Base-by-base conservation (phyloP, 495 filamentous ascomycete genomes). In the Penicillium subrubescens region DNA sequence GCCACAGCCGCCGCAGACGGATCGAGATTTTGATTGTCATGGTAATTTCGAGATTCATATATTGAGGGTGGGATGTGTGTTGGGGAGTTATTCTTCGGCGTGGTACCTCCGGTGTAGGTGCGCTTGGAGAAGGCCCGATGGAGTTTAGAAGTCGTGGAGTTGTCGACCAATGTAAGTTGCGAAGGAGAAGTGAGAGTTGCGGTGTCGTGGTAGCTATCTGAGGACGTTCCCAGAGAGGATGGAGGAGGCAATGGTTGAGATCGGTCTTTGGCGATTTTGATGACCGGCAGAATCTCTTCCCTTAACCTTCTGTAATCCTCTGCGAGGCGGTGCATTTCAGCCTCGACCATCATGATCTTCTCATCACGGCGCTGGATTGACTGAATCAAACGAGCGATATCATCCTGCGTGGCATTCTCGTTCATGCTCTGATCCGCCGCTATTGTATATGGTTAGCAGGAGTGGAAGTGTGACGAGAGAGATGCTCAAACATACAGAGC, bases 371-470 rank as follows among this genome's bases (percentile, higher is more conserved):
- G 79, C 62, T 89, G 85, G 27, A 99, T 88, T 35, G 94, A 91
- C 61, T 92, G 89, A 64, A 97, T 93, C 19, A 98, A 84, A 19
- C 91, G 87, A 35, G 92, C 90, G 63, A 98, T 89, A 72, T 99
- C 95, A 62, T 96, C 92, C 57, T 97, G 88, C 5, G 93, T 95
- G 0, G 95, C 94, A 52, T 88, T 89, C 57, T 92, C 88, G 70
- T 95, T 93, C 57, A 89, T 87, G 71, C 92, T 91, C 65, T 90
- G 91, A 70, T 97, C 95, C 76, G 93, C 95, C 59, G 95, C 94
- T 94, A 71, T 61, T 31, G 33, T 41, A 19, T 59, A 73, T 72
- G 71, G 63, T 62, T 56, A 67, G 57, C 10, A 23, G 37, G 37
- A 34, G 14, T 6, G 5, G 8, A 23, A 33, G 5, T 15, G 17